Conservation (phyloP, 1,139 yeast genomes). For the Kurtzmaniella quercitrusa region DNA sequence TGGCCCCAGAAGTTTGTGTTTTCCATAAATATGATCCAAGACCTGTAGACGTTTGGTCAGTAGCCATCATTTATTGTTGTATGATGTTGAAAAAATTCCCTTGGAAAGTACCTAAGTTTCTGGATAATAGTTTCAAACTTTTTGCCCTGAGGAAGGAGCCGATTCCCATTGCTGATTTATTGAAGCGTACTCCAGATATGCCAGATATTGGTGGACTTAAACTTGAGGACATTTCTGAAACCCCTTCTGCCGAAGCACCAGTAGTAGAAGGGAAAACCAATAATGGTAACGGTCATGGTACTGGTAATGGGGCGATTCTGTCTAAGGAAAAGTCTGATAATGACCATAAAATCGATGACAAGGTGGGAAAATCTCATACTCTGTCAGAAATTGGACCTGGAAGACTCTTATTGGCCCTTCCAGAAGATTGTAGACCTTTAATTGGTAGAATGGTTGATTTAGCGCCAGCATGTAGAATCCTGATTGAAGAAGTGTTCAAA, state of each 20-base stretch:
- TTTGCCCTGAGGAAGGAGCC: constrained; percentile 51
- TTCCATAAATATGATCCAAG: constrained; percentile 81
- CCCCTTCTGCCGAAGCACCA: constrained; percentile 8
- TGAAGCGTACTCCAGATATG: constrained; percentile 34
- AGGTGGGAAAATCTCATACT: constrained; percentile 42
- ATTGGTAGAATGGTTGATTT: constrained; percentile 73
- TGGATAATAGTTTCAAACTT: constrained; percentile 77
- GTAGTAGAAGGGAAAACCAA: constrained; percentile 11
- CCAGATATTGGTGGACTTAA: constrained; percentile 8
- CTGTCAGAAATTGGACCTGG: constrained; percentile 66
- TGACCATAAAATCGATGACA: constrained; percentile 11
- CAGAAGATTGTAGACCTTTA: constrained; percentile 61
- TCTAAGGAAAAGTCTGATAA: constrained; percentile 9
- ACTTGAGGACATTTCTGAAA: constrained; percentile 32
- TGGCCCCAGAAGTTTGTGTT: constrained; percentile 92
- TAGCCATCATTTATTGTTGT: constrained; percentile 89
- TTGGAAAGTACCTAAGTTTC: constrained; percentile 90
- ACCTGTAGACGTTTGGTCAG: constrained; percentile 94
- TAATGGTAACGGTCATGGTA: too few relatives aligned
- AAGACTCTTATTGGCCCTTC: constrained; percentile 63
- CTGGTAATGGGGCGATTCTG: neutral
- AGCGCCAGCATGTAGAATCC: constrained; percentile 84
- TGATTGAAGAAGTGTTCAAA: constrained; percentile 75
- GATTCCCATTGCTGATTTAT: constrained; percentile 35
- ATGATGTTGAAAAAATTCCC: constrained; percentile 94